Conservation (phyloP, 768 basidiomycete species). For the Leccinum subgranulosum region DNA sequence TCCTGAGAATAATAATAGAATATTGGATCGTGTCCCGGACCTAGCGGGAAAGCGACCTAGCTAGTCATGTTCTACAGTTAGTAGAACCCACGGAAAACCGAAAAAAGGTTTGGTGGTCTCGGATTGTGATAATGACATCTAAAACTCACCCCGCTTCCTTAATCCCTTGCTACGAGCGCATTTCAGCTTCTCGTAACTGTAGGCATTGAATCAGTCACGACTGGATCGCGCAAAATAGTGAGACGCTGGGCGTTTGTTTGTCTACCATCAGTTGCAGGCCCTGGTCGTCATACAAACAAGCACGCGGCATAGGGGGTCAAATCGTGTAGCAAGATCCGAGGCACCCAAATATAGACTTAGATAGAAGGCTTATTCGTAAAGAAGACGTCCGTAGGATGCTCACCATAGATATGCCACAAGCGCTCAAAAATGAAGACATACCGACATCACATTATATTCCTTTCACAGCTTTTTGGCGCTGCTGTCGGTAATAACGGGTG, state of each 20-base stretch:
- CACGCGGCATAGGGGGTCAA: not conserved
- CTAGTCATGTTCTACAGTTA: not conserved
- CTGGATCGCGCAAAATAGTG: not conserved
- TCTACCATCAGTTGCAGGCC: too few relatives aligned
- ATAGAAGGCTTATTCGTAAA: not conserved
- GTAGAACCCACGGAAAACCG: not conserved
- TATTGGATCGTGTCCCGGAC: not conserved
- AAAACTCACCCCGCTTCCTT: not conserved
- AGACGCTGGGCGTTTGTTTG: not conserved
- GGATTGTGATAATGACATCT: not conserved
- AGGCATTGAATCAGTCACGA: not conserved
- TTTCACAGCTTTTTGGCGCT: not conserved
- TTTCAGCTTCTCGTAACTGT: not conserved
- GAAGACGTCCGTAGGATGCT: not conserved
- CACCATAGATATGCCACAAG: not conserved
- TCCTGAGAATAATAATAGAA: not conserved
- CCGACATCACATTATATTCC: not conserved
- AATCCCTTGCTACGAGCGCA: not conserved
- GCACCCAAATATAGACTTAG: not conserved
- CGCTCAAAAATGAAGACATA: not conserved
- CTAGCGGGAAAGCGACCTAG: not conserved
- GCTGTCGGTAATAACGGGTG: not conserved
- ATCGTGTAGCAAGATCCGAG: not conserved
- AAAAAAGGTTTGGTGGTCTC: too few relatives aligned
- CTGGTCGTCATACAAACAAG: not conserved